Conservation (phyloP, 805 yeast genomes). For the Saccharomycopsis sp. region DNA sequence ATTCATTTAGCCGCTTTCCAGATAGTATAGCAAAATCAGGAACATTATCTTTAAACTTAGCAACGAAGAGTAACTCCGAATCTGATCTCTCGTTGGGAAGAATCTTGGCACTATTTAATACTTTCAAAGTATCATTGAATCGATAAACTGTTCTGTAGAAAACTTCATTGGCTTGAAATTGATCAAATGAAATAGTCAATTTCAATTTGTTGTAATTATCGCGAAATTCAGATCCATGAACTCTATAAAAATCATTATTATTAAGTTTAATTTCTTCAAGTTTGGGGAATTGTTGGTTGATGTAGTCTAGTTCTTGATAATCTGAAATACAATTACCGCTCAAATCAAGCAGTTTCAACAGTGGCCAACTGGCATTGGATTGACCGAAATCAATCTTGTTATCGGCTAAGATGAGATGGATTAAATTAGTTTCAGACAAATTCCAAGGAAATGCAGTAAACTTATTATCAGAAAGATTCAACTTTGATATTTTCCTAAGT, state of each 20-base stretch:
- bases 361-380: conserved; percentile 2
- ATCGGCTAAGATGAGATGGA: conserved; percentile 31
- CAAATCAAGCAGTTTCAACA: conserved; percentile 38
- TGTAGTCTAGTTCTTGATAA: conserved; percentile 45
- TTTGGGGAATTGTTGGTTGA: conserved; percentile 34
- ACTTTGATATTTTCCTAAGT: conserved; percentile 16
- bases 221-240: background rate
- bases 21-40: conserved; percentile 5
- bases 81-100: conserved; percentile 43
- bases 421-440: conserved; percentile 21
- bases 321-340: conserved; percentile 39
- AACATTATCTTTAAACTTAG: conserved; percentile 33
- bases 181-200: conserved; percentile 18
- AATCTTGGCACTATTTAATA: conserved; percentile 54
- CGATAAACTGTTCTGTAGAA: conserved; percentile 20
- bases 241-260: conserved; percentile 23
- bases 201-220: background rate
- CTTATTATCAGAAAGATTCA: conserved; percentile 40
- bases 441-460: conserved; percentile 29
- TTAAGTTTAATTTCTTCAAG: conserved; percentile 45
- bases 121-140: conserved; percentile 27
- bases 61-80: conserved; percentile 62
- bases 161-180: conserved; percentile 23
- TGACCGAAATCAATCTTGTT: conserved; percentile 27
- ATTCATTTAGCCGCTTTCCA: conserved; percentile 20